These are phyloP conservation scores for Rosa multiflora DNA, from an alignment of 306 rosid genomes.

Conservation along the genomic window DNA sequence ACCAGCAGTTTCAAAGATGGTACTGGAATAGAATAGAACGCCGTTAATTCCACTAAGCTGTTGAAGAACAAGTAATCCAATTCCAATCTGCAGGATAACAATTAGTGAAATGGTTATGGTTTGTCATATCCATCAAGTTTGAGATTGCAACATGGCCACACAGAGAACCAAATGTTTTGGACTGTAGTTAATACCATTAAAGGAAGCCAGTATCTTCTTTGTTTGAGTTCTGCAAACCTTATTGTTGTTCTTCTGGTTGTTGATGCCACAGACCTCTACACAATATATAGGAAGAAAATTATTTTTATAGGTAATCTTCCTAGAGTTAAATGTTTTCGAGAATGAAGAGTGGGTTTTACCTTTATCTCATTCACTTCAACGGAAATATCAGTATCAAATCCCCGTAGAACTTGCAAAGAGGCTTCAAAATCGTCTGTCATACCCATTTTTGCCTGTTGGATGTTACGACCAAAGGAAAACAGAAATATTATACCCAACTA, in stretches of 20 bases:
- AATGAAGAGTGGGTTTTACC: constrained; percentile 28
- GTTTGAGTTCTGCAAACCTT: constrained; percentile 72
- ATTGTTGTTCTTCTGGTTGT: constrained; percentile 60
- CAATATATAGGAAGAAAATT: constrained; percentile 8
- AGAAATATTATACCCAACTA: constrained; percentile 8
- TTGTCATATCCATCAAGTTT: constrained; percentile 16
- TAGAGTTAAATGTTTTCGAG: not conserved
- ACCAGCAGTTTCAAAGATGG: constrained; percentile 75
- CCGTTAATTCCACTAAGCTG: constrained; percentile 91
- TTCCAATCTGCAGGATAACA: constrained; percentile 72
- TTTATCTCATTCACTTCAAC: constrained; percentile 81
- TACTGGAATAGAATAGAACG: constrained; percentile 81
- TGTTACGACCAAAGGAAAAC: constrained; percentile 3
- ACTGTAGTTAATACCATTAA: constrained; percentile 53
- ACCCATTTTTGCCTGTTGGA: constrained; percentile 87
- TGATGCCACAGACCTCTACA: constrained; percentile 78
- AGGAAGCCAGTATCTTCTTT: constrained; percentile 90
- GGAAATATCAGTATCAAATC: constrained; percentile 84
- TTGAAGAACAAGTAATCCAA: constrained; percentile 86
- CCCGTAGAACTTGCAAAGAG: constrained; percentile 95
- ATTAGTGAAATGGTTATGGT: constrained; percentile 29
- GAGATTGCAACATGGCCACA: constrained; percentile 20
- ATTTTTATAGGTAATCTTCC: constrained; percentile 2
- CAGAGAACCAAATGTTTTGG: constrained; percentile 25
- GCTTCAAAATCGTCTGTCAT: constrained; percentile 90